phyloP scores from a whole-genome alignment of 1,284 basidiomycete species.

The Naganishia liquefaciens region DNA sequence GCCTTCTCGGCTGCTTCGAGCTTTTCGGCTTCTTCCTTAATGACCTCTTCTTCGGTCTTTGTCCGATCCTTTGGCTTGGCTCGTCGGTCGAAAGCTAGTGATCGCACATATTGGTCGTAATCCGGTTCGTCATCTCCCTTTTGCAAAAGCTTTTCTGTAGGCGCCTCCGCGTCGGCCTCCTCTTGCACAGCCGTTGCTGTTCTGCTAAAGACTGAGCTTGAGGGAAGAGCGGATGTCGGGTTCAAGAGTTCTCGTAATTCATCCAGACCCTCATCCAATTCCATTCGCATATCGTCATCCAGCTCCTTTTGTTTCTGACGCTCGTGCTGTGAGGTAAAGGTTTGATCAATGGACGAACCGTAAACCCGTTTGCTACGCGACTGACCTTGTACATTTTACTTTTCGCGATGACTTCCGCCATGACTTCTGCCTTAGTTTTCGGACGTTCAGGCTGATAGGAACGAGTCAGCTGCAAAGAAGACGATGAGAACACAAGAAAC shows the following conservation, averaged over 20 bases:
- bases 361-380: background rate
- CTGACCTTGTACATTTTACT: conserved; percentile 89
- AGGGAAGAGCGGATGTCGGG: conserved; percentile 34
- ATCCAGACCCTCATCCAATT: conserved; percentile 86
- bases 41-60: conserved; percentile 94
- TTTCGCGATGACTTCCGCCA: conserved; percentile 97
- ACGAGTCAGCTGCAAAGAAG: conserved; percentile 10
- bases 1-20: conserved; percentile 82
- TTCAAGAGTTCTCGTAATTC: conserved; percentile 74
- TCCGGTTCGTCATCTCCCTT: conserved; percentile 59
- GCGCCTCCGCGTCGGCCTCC: background rate
- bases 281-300: conserved; percentile 81
- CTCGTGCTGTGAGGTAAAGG: conserved; percentile 61
- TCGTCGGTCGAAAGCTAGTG: conserved; percentile 88
- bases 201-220: conserved; percentile 31
- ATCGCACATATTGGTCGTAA: conserved; percentile 89
- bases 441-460: conserved; percentile 67
- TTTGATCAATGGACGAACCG: conserved; percentile 8
- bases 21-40: conserved; percentile 80
- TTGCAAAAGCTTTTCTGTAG: conserved; percentile 34
- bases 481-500: conserved; percentile 33
- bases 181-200: background rate
- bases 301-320: conserved; percentile 84
- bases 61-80: conserved; percentile 93
- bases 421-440: conserved; percentile 92